Base-by-base conservation (phyloP, 495 filamentous ascomycete genomes). In the Filosporella fistucella region DNA sequence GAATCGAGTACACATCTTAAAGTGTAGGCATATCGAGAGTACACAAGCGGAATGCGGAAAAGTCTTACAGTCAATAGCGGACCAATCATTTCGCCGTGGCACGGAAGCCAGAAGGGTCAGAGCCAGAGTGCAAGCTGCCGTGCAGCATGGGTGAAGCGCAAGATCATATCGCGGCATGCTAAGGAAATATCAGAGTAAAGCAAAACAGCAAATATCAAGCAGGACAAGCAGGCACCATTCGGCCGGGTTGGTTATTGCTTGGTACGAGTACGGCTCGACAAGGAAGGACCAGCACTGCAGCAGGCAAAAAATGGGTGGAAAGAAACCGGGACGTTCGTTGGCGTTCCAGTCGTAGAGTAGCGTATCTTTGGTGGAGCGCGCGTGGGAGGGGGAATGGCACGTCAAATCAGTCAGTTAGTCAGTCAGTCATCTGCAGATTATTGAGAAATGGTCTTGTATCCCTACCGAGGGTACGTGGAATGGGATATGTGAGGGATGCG, bases 401-500 rank as follows among this genome's bases (percentile, higher is more conserved):
- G n/a, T n/a, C n/a, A n/a, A n/a, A n/a, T n/a, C n/a, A n/a, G n/a
- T n/a, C n/a, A n/a, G n/a, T n/a, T n/a, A n/a, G n/a, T n/a, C n/a
- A n/a, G n/a, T n/a, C n/a, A n/a, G n/a, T n/a, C n/a, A n/a, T n/a
- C n/a, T n/a, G n/a, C n/a, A n/a, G n/a, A n/a, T n/a, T n/a, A n/a
- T n/a, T n/a, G n/a, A n/a, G n/a, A n/a, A n/a, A n/a, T n/a, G n/a
- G n/a, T n/a, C n/a, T n/a, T n/a, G n/a, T n/a, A n/a, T n/a, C n/a
- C n/a, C n/a, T n/a, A n/a, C n/a, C n/a, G n/a, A n/a, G n/a, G n/a
- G n/a, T n/a, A n/a, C n/a, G n/a, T n/a, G n/a, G n/a, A n/a, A n/a
- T n/a, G n/a, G n/a, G n/a, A n/a, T n/a, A n/a, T 38, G 39, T 20
- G 47, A 36, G 34, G 47, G 47, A 43, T 50, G 47, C 42, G 49